Base-by-base conservation (phyloP, 495 filamentous ascomycete genomes). In the Penicillium malachiteum region DNA sequence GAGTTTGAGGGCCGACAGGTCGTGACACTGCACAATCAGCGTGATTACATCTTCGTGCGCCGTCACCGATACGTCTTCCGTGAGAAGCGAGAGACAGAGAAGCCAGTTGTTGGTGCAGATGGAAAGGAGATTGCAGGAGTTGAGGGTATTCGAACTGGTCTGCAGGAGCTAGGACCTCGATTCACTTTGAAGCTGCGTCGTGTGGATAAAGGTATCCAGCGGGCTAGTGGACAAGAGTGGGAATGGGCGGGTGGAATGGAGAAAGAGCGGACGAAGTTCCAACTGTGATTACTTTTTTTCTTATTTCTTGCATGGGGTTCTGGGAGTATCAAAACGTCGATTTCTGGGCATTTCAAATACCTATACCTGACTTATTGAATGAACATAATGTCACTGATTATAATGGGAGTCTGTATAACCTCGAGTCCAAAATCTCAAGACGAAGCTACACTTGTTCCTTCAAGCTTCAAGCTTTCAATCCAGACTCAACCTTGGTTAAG, bases 221-320 rank as follows among this genome's bases (percentile, higher is more conserved):
- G 86, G 54, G 82, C 79, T 17, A 87, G 84, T 69, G 91, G 91
- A 31, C 90, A 91, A 66, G 89, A 93, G 66, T 97, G 94, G 92
- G 83, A 94, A 67, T 97, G 93, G 93, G 90, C 94, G 75, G 87
- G 87, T 5, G 81, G 82, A 69, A 92, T 92, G 87, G 94, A 98
- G 77, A 97, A 96, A 77, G 70, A 86, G 73, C 79, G 94, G 64
- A 98, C 92, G 54, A 87, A 87, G 73, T 98, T 97, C 70, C 91
- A 93, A 68, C 79, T 97, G 52, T 97, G 63, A 71, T 67, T 58
- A 31, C 60, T 57, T 45, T n/a, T 50, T 63, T 57, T 42, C 50
- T 55, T 50, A 40, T 57, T 54, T 57, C 46, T 63, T 59, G 60
- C 64, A 67, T 67, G 58, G 66, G 68, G 64, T 66, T 69, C 50